Conservation (phyloP, 306 rosid species). For the Dalbergia cultrata region DNA sequence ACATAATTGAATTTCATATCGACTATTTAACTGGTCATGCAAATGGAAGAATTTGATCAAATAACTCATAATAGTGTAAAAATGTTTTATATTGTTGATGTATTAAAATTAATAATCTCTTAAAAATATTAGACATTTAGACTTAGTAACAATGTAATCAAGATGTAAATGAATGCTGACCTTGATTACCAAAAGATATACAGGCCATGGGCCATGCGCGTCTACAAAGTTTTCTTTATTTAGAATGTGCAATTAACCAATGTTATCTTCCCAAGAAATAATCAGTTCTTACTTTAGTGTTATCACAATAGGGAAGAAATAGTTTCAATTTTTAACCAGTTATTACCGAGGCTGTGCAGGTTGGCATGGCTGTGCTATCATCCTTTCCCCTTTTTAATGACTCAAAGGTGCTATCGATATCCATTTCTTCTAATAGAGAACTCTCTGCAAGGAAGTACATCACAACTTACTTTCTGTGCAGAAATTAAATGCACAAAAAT, state of each 20-base stretch:
- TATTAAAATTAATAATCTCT: no score
- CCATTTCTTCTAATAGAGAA: slow-evolving; percentile 65
- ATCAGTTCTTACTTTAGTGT: not conserved
- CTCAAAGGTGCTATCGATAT: slow-evolving; percentile 59
- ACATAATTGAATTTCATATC: no score
- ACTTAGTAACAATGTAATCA: not conserved
- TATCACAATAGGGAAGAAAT: slow-evolving; percentile 10
- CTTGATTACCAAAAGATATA: not conserved
- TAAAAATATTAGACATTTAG: not conserved
- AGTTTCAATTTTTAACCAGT: slow-evolving; percentile 22
- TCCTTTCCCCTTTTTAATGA: slow-evolving; percentile 62
- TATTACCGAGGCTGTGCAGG: slow-evolving; percentile 75
- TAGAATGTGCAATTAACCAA: not conserved
- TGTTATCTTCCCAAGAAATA: not conserved
- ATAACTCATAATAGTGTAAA: no score
- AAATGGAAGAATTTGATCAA: no score
- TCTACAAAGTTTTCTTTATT: not conserved
- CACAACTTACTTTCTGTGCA: slow-evolving; percentile 18
- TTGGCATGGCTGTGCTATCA: slow-evolving; percentile 60
- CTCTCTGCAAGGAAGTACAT: slow-evolving; percentile 57
- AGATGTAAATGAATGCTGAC: not conserved
- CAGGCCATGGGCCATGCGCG: no score
- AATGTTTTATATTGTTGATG: no score
- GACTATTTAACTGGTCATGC: no score
- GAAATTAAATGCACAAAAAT: slow-evolving; percentile 33